Base-by-base conservation (phyloP, 495 filamentous ascomycete species). In the Hypomontagnella submonticulosa region DNA sequence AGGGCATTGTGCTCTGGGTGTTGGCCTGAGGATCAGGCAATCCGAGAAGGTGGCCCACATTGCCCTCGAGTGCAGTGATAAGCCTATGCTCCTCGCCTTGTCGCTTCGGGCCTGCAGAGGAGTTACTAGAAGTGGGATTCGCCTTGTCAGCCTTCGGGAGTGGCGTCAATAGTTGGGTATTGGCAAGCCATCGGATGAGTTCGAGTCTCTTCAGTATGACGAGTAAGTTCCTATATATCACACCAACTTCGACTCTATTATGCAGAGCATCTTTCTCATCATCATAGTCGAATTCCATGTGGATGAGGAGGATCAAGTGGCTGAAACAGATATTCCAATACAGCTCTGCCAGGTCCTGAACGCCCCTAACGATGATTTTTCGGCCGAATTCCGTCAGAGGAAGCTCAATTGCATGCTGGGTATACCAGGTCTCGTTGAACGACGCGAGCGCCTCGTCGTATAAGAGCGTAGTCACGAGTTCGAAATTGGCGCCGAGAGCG, bases 171-270 rank as follows among this genome's bases (percentile, higher is more conserved):
- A 86, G 59, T 55, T 82, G 80, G 12, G 78, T 90, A 43, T 79
- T 86, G 42, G 87, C 84, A 63, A 98, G 84, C 94, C 94, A 99
- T 59, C 77, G 79, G 71, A 97, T 80, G 61, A 97, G 83, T 52
- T 92, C 87, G 62, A 92, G 87, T 69, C 92, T 86, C 34, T 86
- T 83, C 12, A 98, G 80, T 50, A 87, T 81, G 33, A 80, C 76
- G 4, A 96, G 74, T 8, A 97, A 73, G 8, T 85, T 84, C 27
- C 80, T 77, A 70, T 89, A 98, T 0, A 97, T 75, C 4, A 81
- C 76, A 15, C 86, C 82, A 18, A 89, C 83, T 63, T 92, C 86
- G 57, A 94, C 89, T 11, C 79, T 76, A n/a, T 78, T 66, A 59
- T 84, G 76, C 19, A 85, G 82, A 1, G 87, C 84, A 11, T 85